Base-by-base conservation (phyloP, 1,284 basidiomycete genomes). In the Schizopora paradoxa region DNA sequence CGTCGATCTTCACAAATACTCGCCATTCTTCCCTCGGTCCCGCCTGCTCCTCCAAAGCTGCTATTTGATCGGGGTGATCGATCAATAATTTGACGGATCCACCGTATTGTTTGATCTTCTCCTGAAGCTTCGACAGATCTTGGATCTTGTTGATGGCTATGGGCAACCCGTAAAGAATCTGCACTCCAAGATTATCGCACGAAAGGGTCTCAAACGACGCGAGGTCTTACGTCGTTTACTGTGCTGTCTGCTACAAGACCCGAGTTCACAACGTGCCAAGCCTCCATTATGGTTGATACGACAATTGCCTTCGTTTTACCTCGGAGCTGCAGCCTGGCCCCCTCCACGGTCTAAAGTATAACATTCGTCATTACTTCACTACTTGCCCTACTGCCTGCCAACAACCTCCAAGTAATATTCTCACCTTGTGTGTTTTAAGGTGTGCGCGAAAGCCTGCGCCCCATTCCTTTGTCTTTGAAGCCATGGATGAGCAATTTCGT, bases 111-210 rank as follows among this genome's bases (percentile, higher is more conserved):
- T 66, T 69, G 32, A 87, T 63, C 51, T 73, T 70, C 35, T 78
- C 70, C 61, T 77, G 74, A 13, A 91, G 66, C 6, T 60, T 61
- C 26, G 77, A 74, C 8, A 92, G 65, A 57, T 91, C 88, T 31
- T 73, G 72, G 19, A 92, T 67, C 64, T 87, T 89, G 67, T 86
- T 86, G 4, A 72, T 54, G 5, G 73, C 70, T 3, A 89, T 63
- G 3, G 89, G 88, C 34, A 91, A 67, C 3, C 86, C 84, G 59
- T 91, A 91, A 11, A 92, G 67, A 51, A 93, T 77, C 88, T 92
- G 54, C n/a, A 4, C 25, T 5, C 25, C 11, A n/a, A 13, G 35
- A 14, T 39, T 23, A n/a, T n/a, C 40, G 45, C 34, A 47, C 25
- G 32, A 41, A 8, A n/a, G 6, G 3, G 14, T 27, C n/a, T 36